Conservation (phyloP, 345 rosid genomes). For the Euphorbia lathyris region DNA sequence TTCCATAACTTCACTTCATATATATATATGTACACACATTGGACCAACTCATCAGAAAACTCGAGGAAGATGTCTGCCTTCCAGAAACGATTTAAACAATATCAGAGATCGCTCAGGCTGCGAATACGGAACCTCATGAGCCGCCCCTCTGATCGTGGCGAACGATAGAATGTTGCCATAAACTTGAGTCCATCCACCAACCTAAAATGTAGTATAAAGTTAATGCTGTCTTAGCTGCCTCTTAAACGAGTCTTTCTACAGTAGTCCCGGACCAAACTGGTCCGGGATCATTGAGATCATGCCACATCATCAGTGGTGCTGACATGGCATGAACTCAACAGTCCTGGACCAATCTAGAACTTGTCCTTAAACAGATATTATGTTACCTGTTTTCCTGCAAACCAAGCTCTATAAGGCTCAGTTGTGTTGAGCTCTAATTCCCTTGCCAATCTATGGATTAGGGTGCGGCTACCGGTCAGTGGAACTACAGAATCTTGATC, state of each 20-base stretch:
- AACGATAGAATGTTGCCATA: constrained; percentile 38
- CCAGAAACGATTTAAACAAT: constrained; percentile 69
- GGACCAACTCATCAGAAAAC: constrained; percentile 14
- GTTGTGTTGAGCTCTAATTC: constrained; percentile 53
- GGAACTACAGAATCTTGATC: constrained; percentile 99
- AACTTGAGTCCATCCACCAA: constrained; percentile 88
- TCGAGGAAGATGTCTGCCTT: constrained; percentile 62
- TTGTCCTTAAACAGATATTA: neutral
- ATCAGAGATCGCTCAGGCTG: constrained; percentile 96
- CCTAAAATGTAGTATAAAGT: constrained; percentile 8
- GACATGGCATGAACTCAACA: too few relatives aligned
- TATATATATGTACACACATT: neutral
- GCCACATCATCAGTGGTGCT: too few relatives aligned
- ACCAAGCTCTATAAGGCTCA: constrained; percentile 84
- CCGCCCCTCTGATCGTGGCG: constrained; percentile 96
- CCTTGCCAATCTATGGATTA: constrained; percentile 26
- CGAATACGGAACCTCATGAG: constrained; percentile 94
- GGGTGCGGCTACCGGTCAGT: constrained; percentile 33
- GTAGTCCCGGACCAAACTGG: too few relatives aligned
- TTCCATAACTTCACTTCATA: neutral
- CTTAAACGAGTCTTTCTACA: too few relatives aligned
- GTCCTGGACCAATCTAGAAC: too few relatives aligned
- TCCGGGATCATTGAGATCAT: too few relatives aligned
- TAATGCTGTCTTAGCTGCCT: too few relatives aligned
- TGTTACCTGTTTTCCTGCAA: constrained; percentile 80